A percentile compares a stretch with the other conserved stretches of the same genome.
These are phyloP conservation scores for Colletotrichum somersetense DNA, from an alignment of 2,329 filamentous ascomycete species.

Conservation along the genomic window DNA sequence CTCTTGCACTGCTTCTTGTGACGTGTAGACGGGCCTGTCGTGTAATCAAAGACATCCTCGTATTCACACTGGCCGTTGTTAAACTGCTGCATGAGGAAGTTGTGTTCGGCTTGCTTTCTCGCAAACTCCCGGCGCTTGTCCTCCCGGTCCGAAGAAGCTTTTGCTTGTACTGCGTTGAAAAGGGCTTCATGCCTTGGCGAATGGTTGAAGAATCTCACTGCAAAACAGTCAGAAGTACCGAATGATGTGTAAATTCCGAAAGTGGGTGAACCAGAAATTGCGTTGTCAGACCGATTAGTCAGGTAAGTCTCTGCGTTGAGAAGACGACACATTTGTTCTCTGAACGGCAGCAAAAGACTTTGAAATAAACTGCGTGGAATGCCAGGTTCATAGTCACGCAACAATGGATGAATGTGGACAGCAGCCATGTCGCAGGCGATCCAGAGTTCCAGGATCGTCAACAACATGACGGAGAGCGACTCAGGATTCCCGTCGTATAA, in stretches of 20 bases:
- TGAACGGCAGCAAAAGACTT: too few species aligned
- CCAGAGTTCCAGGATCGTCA: too few species aligned
- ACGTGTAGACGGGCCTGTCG: too few species aligned
- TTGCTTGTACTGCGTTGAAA: background rate
- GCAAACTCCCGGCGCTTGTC: constrained; percentile 53
- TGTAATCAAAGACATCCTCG: too few species aligned
- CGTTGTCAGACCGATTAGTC: constrained; percentile 44
- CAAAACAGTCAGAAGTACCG: constrained; percentile 56
- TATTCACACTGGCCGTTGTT: too few species aligned
- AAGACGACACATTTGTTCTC: constrained; percentile 61
- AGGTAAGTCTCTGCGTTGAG: constrained; percentile 61
- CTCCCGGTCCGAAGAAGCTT: constrained; percentile 48
- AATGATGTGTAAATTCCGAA: constrained; percentile 53
- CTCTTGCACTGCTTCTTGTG: too few species aligned
- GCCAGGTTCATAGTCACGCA: too few species aligned
- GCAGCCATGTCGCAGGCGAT: too few species aligned
- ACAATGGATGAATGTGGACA: too few species aligned
- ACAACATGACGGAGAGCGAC: too few species aligned
- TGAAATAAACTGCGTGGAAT: too few species aligned
- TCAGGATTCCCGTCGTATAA: too few species aligned
- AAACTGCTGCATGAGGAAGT: constrained; percentile 4
- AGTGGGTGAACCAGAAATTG: constrained; percentile 43
- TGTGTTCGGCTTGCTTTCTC: constrained; percentile 47
- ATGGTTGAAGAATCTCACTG: constrained; percentile 61
- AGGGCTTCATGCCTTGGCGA: constrained; percentile 46